Base-by-base conservation (phyloP, 805 yeast genomes). In the Tetrapisispora nanseiensis region DNA sequence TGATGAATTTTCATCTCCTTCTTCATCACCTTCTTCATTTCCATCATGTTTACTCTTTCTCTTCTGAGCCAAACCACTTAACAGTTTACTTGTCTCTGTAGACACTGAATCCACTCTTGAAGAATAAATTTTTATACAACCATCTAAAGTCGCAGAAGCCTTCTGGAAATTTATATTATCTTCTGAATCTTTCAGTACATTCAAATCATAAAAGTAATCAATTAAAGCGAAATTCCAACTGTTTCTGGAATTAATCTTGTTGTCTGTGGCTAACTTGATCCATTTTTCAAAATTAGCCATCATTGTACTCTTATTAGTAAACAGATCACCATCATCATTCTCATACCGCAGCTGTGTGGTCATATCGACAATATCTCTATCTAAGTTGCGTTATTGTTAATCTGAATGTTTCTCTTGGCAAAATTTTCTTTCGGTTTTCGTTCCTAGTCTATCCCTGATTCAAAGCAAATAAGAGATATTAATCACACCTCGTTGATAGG, bases 81-180 rank as follows among this genome's bases (percentile, higher is more conserved):
- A 63, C 43, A 90, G 67, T 52, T 79, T 78, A 2, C 95, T 94
- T 0, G 97, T 87, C 54, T 89, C 97, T 8, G 82, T 80, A 5
- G 89, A 94, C 0, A 86, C 95, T 0, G 95, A 82, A 54, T 89
- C 97, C 19, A 90, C 87, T 52, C 97, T 74, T 13, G 94, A 83
- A 11, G 89, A 77, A 58, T 90, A 90, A 41, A 90, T 86, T 65
- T 87, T 87, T 27, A 89, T 90, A 68, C 97, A 89, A 0, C 97
- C 97, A 55, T 89, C 97, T 19, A 90, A 67, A 1, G 97, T 86
- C 3, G 94, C 86, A 0, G 92, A 78, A 0, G 97, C 97, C 51
- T 80, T 77, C 59, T 86, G 95, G 60, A 90, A 89, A 59, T 87
- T 86, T 53, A 89, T 84, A 26, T 78, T 71, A 32, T 78, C 72